A percentile compares a stretch with the other conserved stretches of the same genome.
These are phyloP conservation scores for Prunus yedoensis DNA, from an alignment of 331 rosid genomes.

Conservation along the genomic window DNA sequence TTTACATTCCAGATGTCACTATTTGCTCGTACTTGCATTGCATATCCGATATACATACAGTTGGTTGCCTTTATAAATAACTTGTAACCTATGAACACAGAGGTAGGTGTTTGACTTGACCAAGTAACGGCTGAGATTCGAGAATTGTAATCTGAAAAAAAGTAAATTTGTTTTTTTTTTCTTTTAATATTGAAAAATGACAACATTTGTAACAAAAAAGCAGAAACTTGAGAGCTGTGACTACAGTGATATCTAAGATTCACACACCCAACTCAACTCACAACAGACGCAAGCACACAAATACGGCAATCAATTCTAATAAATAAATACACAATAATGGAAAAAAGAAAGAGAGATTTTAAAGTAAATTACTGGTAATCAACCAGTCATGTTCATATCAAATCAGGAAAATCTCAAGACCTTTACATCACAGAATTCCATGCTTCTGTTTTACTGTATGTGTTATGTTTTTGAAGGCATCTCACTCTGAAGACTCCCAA, in stretches of 20 bases:
- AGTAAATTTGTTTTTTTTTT: too few relatives aligned
- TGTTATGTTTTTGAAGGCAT: constrained; percentile 46
- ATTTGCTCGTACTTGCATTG: neutral
- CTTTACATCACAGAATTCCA: constrained; percentile 31
- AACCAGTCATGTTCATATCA: constrained; percentile 40
- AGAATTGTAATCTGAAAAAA: neutral
- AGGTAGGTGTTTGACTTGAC: constrained; percentile 18
- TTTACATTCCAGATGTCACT: neutral
- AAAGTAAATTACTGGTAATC: constrained; percentile 34
- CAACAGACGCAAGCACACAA: constrained; percentile 3
- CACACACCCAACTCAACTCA: constrained; percentile 4
- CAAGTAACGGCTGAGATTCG: constrained; percentile 1
- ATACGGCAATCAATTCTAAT: constrained; percentile 13
- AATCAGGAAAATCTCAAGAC: constrained; percentile 40
- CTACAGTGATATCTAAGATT: neutral
- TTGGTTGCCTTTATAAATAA: neutral
- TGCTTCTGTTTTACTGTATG: constrained; percentile 47
- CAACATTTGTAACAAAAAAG: constrained; percentile 3
- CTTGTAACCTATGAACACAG: neutral
- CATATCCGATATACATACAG: neutral
- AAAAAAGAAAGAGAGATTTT: neutral
- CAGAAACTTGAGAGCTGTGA: constrained; percentile 8
- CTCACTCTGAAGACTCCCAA: constrained; percentile 22
- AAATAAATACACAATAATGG: neutral
- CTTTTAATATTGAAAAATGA: neutral